phyloP scores from a whole-genome alignment of 2,329 filamentous ascomycete species.

The Cylindrodendrum hubeiense region DNA sequence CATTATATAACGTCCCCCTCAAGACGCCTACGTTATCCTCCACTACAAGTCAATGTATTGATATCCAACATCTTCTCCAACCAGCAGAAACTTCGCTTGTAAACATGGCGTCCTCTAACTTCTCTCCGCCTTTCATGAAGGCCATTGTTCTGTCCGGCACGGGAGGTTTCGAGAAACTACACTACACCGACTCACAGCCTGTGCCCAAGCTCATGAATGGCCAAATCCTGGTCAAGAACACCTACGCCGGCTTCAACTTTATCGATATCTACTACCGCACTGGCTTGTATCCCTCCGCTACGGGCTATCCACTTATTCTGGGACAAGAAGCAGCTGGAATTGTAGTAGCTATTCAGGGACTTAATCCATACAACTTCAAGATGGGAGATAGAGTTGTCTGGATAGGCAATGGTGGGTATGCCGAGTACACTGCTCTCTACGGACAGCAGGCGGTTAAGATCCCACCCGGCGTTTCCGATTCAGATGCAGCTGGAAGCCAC shows the following conservation, averaged over 20 bases:
- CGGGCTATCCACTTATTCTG: background rate
- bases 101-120: too few relatives aligned
- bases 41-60: too few relatives aligned
- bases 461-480: background rate
- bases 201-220: background rate
- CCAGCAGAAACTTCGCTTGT: too few relatives aligned
- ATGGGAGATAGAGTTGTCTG: background rate
- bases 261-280: background rate
- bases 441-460: background rate
- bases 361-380: background rate
- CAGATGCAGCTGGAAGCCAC: background rate
- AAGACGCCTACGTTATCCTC: too few relatives aligned
- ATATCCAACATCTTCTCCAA: too few relatives aligned
- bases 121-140: too few relatives aligned
- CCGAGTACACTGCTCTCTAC: background rate
- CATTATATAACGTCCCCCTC: too few relatives aligned
- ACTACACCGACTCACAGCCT: background rate
- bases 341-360: background rate
- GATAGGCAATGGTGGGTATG: background rate
- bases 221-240: background rate
- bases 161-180: background rate
- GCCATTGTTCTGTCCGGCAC: background rate
- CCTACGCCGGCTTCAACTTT: background rate
- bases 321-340: background rate
- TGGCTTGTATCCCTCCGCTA: background rate